Evolutionary conservation across 169 alveolate genomes (phyloP), one percentile per base, ranked within the genome.

Genomic region (Cryptosporidium meleagridis): DNA sequence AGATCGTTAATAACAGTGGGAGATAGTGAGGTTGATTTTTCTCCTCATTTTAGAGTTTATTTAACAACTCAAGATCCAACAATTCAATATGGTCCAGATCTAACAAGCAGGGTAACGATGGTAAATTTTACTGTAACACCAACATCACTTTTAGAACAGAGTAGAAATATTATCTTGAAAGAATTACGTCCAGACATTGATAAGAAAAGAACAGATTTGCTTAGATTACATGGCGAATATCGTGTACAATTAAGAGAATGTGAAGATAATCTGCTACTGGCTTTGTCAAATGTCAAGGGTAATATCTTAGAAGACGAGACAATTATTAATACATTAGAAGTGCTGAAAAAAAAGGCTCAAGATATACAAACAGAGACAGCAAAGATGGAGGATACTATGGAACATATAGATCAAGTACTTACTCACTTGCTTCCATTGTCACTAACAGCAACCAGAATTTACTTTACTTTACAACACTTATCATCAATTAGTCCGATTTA

Each of bases 61-160:
- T 95, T 98, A 96, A 96, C 98, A 7, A 97, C 99, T 8, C 95
- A 99, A 65, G 98, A 98, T 92, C 95, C 98, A 14, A 94, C 96
- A 41, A 96, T 98, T n/a, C 96, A 94, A 75, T 97, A 97, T 91
- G 97, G 99, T 1, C 99, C 99, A 29, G 99, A 98, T 93, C 87
- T 98, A 52, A 97, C 99, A 93, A 96, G 99, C 61, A 94, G 99
- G 84, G 99, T 98, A 23, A 97, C 99, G 10, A 97, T 98, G 86
- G 97, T 97, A 12, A 98, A 98, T 95, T 97, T 97, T 93, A 97
- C 99, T 29, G 96, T 97, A 35, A 97, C 99, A 10, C 98, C 99
- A 29, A 93, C 98, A 48, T 96, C 99, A 31, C 94, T 98, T 33
- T 97, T 96, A 58, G 96, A 97, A 70, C 95, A 94, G 91, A 97